A percentile compares a stretch with the other conserved stretches of the same genome.
These are phyloP conservation scores for Leccinum longicurvipes DNA, from an alignment of 768 basidiomycete species.

Conservation along the genomic window DNA sequence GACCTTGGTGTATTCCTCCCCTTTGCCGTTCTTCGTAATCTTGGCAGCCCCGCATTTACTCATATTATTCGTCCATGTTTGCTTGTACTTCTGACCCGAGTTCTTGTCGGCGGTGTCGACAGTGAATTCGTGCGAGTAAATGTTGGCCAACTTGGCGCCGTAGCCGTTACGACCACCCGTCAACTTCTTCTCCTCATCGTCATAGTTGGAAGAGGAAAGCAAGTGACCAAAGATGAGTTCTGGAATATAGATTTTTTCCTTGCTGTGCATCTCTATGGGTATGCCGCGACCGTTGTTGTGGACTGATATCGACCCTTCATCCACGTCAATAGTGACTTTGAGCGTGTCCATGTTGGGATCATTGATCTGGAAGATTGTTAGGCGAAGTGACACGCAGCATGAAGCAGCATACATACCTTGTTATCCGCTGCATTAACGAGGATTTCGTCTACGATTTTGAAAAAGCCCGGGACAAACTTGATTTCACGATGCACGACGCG, in stretches of 20 bases:
- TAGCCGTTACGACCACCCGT: conserved; percentile 99
- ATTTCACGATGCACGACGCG: conserved; percentile 81
- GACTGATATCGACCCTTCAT: conserved; percentile 86
- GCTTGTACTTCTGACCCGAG: conserved; percentile 85
- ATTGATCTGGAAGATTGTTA: conserved; percentile 62
- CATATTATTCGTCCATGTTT: conserved; percentile 96
- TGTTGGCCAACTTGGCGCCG: conserved; percentile 97
- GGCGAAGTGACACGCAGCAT: not conserved
- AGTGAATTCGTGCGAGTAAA: conserved; percentile 94
- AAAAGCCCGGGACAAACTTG: conserved; percentile 94
- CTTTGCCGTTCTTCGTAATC: conserved; percentile 85
- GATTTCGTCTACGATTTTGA: conserved; percentile 99
- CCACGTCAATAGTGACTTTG: conserved; percentile 83
- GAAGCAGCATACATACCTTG: conserved; percentile 60
- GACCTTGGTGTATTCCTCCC: conserved; percentile 89
- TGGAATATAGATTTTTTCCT: conserved; percentile 92
- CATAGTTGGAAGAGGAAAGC: conserved; percentile 93
- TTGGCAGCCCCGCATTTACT: conserved; percentile 80
- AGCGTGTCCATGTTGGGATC: conserved; percentile 88
- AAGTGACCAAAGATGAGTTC: conserved; percentile 97
- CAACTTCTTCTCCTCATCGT: conserved; percentile 97
- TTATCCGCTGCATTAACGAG: conserved; percentile 99
- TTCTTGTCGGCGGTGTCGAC: conserved; percentile 94
- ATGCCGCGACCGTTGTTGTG: conserved; percentile 96
- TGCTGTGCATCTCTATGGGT: conserved; percentile 92